Conservation (phyloP, 257 asterid species). For the Fraxinus anomala region DNA sequence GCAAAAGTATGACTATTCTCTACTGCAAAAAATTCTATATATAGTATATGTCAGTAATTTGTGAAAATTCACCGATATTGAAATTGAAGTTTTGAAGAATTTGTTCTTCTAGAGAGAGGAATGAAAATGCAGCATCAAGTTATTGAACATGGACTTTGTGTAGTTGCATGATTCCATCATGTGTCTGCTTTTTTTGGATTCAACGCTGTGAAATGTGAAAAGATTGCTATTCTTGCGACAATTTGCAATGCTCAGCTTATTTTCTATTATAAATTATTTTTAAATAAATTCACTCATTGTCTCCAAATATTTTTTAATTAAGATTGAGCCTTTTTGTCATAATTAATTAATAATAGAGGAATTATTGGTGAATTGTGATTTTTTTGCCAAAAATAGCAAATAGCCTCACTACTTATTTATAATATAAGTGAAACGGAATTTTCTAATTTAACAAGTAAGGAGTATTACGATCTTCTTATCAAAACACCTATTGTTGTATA, state of each 20-base stretch:
- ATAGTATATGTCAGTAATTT: background rate
- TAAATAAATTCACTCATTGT: background rate
- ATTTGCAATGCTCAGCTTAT: background rate
- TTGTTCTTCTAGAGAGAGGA: background rate
- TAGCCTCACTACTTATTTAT: no score
- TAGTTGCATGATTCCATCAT: conserved; percentile 6
- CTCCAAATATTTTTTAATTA: background rate
- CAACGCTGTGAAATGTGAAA: background rate
- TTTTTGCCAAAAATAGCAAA: no score
- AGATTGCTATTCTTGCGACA: background rate
- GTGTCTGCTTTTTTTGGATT: background rate
- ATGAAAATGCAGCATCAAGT: background rate
- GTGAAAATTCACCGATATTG: background rate
- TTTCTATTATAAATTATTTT: background rate
- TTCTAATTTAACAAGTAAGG: no score
- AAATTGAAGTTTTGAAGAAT: background rate
- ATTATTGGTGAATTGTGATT: no score
- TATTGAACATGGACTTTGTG: background rate
- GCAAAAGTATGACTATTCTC: conserved; percentile 1
- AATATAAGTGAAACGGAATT: no score
- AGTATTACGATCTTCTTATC: no score
- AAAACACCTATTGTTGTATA: no score
- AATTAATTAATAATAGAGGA: no score
- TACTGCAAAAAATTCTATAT: background rate
- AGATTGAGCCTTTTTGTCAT: no score